Conservation (phyloP, 23 red algal genomes). For the Gracilaria vermiculophylla region DNA sequence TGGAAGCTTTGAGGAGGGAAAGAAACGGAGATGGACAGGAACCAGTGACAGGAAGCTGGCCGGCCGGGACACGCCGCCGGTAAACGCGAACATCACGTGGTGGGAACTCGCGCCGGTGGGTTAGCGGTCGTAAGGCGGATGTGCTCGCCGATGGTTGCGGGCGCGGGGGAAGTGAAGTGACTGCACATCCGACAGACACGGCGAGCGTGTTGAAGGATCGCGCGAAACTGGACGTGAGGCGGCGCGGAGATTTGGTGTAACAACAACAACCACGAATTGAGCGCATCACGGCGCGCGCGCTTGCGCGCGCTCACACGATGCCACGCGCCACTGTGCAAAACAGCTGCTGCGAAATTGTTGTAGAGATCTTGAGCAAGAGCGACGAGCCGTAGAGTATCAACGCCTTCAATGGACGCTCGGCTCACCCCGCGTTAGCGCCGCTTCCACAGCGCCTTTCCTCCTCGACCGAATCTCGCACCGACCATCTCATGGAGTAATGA, state of each 20-base stretch:
- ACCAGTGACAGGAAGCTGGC: neutral
- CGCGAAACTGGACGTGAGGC: no score
- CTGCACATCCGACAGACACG: neutral
- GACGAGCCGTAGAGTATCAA: no score
- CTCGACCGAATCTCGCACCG: no score
- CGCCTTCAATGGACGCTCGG: neutral
- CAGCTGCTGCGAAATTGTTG: no score
- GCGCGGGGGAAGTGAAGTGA: neutral
- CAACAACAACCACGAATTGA: no score
- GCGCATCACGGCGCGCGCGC: no score
- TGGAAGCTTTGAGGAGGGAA: neutral
- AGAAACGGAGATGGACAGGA: neutral
- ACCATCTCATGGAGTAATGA: neutral
- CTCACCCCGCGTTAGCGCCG: neutral
- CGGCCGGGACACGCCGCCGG: neutral
- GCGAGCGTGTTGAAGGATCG: no score
- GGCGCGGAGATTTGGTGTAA: no score
- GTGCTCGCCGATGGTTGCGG: neutral
- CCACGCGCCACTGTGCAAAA: no score
- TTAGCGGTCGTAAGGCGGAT: neutral
- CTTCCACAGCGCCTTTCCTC: neutral
- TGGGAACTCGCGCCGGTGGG: neutral
- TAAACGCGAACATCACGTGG: neutral
- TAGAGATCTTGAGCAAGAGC: no score
- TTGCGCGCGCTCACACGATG: no score